phyloP scores from a whole-genome alignment of 305 asterid genomes.

The Nicotiana rustica region DNA sequence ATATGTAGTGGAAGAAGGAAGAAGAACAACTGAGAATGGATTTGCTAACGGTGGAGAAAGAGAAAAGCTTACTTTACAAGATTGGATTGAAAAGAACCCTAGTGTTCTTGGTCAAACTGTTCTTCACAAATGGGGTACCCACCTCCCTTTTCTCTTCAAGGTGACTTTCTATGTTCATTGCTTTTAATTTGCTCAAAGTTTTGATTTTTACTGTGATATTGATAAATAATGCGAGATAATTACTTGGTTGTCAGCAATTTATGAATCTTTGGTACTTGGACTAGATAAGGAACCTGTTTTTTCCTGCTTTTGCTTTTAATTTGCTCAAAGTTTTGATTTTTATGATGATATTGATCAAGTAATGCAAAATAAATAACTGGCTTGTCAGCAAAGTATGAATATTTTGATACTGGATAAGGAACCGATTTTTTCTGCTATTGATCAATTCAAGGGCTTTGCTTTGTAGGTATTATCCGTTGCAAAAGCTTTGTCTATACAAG shows the following conservation, averaged over 20 bases:
- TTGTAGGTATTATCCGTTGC: slow-evolving; percentile 85
- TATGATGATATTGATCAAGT: background rate
- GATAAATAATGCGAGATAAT: too few species aligned
- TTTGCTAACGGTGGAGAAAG: slow-evolving; percentile 38
- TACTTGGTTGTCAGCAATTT: background rate
- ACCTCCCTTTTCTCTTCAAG: slow-evolving; percentile 92
- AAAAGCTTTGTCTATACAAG: slow-evolving; percentile 90
- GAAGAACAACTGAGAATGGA: slow-evolving; percentile 30
- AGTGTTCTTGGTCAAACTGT: slow-evolving; percentile 74
- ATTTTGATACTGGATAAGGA: background rate
- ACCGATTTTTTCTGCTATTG: background rate
- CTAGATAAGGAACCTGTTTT: background rate
- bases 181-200: background rate
- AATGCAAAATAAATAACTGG: background rate
- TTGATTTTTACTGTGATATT: background rate
- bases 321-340: background rate
- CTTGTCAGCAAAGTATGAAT: background rate
- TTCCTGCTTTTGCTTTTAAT: background rate
- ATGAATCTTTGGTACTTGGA: background rate
- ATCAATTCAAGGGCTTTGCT: background rate
- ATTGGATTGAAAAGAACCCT: slow-evolving; percentile 80
- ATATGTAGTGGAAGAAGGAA: slow-evolving; percentile 47
- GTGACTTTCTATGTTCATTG: slow-evolving; percentile 40
- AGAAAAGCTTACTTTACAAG: slow-evolving; percentile 60
- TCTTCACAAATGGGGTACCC: slow-evolving; percentile 70